phyloP scores from a whole-genome alignment of 1,284 basidiomycete genomes.

The Cryptococcus floricola region DNA sequence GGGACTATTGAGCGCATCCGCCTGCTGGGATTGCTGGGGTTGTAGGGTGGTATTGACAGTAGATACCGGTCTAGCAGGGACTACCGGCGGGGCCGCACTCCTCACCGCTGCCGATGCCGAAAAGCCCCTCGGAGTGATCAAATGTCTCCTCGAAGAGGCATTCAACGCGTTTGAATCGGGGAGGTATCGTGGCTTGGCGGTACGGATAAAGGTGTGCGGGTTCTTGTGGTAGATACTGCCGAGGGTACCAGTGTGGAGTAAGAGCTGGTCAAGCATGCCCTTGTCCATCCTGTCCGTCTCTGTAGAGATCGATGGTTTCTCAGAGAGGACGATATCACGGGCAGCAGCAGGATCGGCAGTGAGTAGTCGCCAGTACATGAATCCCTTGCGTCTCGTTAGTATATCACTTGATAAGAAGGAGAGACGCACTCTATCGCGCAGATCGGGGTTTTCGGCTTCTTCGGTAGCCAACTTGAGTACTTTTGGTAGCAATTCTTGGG shows the following conservation, averaged over 20 bases:
- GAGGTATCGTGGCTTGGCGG: constrained; percentile 44
- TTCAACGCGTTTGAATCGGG: constrained; percentile 48
- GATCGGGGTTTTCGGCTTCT: constrained; percentile 93
- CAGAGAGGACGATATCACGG: constrained; percentile 83
- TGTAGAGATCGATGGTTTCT: constrained; percentile 95
- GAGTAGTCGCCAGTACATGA: constrained; percentile 98
- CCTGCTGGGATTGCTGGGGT: constrained; percentile 6
- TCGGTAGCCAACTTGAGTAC: constrained; percentile 92
- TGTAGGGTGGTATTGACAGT: constrained; percentile 12
- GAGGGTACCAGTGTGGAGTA: constrained; percentile 49
- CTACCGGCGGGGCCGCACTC: constrained; percentile 1
- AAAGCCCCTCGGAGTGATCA: constrained; percentile 35
- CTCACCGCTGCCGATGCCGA: constrained; percentile 12
- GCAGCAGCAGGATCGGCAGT: constrained; percentile 89
- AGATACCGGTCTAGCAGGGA: constrained; percentile 9
- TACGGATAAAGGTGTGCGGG: constrained; percentile 50
- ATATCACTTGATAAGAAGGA: not conserved
- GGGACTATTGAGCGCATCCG: not conserved
- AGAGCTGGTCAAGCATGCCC: constrained; percentile 78
- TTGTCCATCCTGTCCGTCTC: constrained; percentile 97
- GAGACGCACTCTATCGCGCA: constrained; percentile 63
- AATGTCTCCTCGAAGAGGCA: constrained; percentile 46
- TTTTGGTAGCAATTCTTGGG: constrained; percentile 82
- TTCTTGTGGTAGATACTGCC: constrained; percentile 51
- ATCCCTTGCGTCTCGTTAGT: constrained; percentile 54